Conservation (phyloP, 768 basidiomycete species). For the Melanogaster broomeanus region DNA sequence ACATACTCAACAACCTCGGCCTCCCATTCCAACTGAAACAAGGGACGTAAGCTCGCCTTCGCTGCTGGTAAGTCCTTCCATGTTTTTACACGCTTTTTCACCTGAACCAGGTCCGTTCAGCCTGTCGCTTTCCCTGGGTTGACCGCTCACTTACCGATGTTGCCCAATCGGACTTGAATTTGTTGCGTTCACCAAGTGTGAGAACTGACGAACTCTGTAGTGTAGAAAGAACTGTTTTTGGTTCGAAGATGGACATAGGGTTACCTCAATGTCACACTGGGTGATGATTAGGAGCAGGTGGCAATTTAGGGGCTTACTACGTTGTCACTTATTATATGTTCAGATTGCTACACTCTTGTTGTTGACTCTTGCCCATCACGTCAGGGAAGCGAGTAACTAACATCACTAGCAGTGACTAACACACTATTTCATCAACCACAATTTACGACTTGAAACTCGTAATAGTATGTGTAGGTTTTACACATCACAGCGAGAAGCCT, state of each 20-base stretch:
- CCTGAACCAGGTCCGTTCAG: not conserved
- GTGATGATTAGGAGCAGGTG: no score
- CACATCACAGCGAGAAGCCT: no score
- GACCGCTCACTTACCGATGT: not conserved
- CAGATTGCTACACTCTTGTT: no score
- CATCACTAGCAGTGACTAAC: no score
- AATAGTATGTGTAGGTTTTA: no score
- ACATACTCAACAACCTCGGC: constrained; percentile 23
- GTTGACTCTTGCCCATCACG: no score
- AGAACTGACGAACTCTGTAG: not conserved
- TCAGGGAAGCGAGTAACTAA: no score
- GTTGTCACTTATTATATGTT: no score
- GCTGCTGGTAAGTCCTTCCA: not conserved
- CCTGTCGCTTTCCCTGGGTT: not conserved
- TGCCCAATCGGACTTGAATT: constrained; percentile 1
- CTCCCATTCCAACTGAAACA: constrained; percentile 22
- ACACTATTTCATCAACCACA: no score
- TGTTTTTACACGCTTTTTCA: not conserved
- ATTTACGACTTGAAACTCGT: no score
- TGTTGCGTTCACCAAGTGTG: not conserved
- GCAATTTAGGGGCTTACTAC: no score
- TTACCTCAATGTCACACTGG: no score
- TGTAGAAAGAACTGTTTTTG: not conserved
- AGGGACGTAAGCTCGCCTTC: not conserved
- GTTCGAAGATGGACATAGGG: constrained; percentile 13